Base-by-base conservation (phyloP, 371 early-diverging fungal species). In the Enterocytospora artemiae region DNA sequence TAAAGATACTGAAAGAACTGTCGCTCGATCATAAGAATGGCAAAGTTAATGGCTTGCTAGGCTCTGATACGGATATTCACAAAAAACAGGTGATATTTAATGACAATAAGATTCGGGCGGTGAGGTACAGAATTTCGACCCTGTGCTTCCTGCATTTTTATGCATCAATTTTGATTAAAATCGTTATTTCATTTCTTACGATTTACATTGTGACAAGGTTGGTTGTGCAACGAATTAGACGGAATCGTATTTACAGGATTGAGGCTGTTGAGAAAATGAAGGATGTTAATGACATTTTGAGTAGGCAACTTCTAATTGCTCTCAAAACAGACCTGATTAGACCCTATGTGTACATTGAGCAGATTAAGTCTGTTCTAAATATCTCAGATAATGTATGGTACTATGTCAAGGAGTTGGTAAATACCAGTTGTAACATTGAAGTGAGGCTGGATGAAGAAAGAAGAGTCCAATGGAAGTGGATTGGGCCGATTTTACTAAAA, bases 241-340 rank as follows among this genome's bases (percentile, higher is more conserved):
- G 37, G 34, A 45, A 14, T 5, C 0, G 24, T 0, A 50, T 59
- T 33, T 28, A 45, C 9, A 18, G 41, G 5, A 16, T 32, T 20
- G 27, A 28, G n/a, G 63, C 67, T 31, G 27, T 48, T 2, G 55
- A 51, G 37, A 39, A 59, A 25, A 22, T 49, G 0, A 67, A 59
- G 37, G 60, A 67, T 22, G 37, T 72, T 41, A 44, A 59, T 1
- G 64, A 52, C 44, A 48, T 55, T 2, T 28, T 72, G 4, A 43
- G 49, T n/a, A 72, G 67, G 20, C 72, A 72, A 37, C 27, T 66
- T 25, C 49, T 65, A 12, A 52, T 67, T 16, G 67, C 72, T 48
- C 44, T 48, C 12, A 62, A 52, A 30, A 67, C 66, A 36, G 18
- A 45, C 1, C 45, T 25, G 24, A 62, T 67, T 44, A 60, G 50